These are phyloP conservation scores for Stemphylium vesicarium DNA, from an alignment of 2,329 filamentous ascomycete species.

Conservation along the genomic window DNA sequence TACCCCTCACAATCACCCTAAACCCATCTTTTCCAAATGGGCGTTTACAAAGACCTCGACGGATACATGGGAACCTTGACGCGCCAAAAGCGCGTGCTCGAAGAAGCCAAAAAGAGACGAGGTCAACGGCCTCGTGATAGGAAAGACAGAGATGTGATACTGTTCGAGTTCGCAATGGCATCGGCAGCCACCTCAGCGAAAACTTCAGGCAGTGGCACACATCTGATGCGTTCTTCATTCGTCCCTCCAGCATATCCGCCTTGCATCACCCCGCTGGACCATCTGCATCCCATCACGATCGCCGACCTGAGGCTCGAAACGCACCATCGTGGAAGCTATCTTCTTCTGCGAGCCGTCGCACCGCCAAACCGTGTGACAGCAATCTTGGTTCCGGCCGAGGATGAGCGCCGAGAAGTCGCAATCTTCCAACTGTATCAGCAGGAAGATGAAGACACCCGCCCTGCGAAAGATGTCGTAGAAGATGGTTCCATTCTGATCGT, in stretches of 20 bases:
- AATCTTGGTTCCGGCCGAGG: conserved; percentile 15
- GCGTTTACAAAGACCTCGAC: background rate
- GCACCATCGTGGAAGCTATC: conserved; percentile 50
- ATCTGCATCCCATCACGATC: conserved; percentile 32
- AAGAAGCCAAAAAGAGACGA: conserved; percentile 13
- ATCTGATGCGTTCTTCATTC: conserved; percentile 16
- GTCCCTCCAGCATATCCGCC: conserved; percentile 29
- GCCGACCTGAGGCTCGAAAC: conserved; percentile 46
- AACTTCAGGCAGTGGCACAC: background rate
- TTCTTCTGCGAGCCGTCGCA: conserved; percentile 44
- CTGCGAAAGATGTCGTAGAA: conserved; percentile 44
- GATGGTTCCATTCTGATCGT: conserved; percentile 31
- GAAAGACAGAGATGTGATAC: conserved; percentile 15
- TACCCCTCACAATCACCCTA: too few species aligned
- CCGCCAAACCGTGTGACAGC: conserved; percentile 18
- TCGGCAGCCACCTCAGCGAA: background rate
- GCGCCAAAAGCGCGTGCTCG: conserved; percentile 8
- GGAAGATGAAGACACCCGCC: conserved; percentile 36
- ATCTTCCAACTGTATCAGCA: conserved; percentile 33
- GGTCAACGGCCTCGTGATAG: conserved; percentile 20
- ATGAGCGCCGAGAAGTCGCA: conserved; percentile 8
- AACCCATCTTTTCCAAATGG: background rate
- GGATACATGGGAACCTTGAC: conserved; percentile 1
- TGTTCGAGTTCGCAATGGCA: conserved; percentile 17
- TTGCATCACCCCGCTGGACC: conserved; percentile 16